phyloP scores from a whole-genome alignment of 1,284 basidiomycete species.

The Coniferiporia sulphurascens region DNA sequence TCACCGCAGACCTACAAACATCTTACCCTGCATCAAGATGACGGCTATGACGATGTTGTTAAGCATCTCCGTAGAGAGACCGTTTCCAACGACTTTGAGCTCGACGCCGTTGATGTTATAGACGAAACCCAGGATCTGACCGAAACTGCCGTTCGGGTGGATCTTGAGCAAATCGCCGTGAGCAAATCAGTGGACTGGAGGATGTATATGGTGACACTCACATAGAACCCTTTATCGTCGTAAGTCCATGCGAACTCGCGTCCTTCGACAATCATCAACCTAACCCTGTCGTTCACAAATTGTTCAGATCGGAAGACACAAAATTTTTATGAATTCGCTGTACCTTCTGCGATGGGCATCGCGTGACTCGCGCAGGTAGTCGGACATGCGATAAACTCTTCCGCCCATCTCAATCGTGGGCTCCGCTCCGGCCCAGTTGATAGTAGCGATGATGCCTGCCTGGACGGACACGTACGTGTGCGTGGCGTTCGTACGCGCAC shows the following conservation, averaged over 20 bases:
- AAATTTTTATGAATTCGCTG: not conserved
- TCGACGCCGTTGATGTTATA: slow-evolving; percentile 13
- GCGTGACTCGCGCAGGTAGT: slow-evolving; percentile 8
- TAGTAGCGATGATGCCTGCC: not conserved
- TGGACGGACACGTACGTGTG: slow-evolving; percentile 3
- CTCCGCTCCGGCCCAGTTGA: slow-evolving; percentile 8
- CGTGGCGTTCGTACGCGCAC: slow-evolving; percentile 1
- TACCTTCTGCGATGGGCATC: slow-evolving; percentile 8
- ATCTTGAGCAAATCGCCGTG: not conserved
- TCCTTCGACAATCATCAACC: not conserved
- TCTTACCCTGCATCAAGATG: slow-evolving; percentile 12
- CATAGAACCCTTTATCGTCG: slow-evolving; percentile 14
- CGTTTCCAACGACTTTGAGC: slow-evolving; percentile 5
- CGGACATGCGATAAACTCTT: not conserved
- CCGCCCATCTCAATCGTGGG: slow-evolving; percentile 4
- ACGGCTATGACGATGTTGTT: slow-evolving; percentile 11
- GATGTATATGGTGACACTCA: not conserved
- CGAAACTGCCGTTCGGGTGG: not conserved
- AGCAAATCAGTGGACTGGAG: not conserved
- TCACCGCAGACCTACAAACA: slow-evolving; percentile 13
- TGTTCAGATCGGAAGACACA: not conserved
- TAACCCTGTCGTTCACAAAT: not conserved
- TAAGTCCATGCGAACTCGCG: slow-evolving; percentile 9
- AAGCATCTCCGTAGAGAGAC: slow-evolving; percentile 10
- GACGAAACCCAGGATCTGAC: slow-evolving; percentile 4